Base-by-base conservation (phyloP, 2,329 filamentous ascomycete species). In the Acarospora socialis region DNA sequence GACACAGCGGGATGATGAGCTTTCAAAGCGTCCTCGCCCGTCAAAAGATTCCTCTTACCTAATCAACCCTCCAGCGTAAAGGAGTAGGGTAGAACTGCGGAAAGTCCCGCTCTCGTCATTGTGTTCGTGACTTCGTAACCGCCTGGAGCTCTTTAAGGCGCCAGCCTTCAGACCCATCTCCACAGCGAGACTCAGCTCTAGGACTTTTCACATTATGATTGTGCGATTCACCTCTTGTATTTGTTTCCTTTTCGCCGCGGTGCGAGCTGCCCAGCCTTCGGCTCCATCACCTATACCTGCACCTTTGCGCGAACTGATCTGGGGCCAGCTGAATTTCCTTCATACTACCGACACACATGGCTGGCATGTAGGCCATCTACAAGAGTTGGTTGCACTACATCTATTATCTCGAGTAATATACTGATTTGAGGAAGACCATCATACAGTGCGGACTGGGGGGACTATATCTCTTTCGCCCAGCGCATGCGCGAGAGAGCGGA, bases 241-340 rank as follows among this genome's bases (percentile, higher is more conserved):
- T 18, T 21, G 28, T 7, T 21, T 13, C n/a, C 7, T 15, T 14
- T 4, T 19, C 16, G 9, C 25, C 21, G 6, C 50, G 24, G 38
- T 52, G 22, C 45, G 55, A 37, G 68, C 68, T 39, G 67, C 75
- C 37, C 90, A 98, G 55, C 87, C 87, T 7, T 74, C 72, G 35
- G 82, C 87, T 32, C 76, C 76, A n/a, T 58, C 69, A 23, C 82
- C 90, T 5, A 68, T 87, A 37, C 68, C 73, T 35, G 83, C 79
- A 34, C 86, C 84, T 27, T 71, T 95, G 57, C 77, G 87, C 47
- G 70, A 83, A 44, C 66, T 98, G 33, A 70, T 74, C 46, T 94
- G 86, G 82, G 86, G 81, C n/a, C 78, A 93, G 53, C 68, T 95
- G 49, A 95, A 95, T 64, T 92, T 93, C 54, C 59, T 98, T n/a